Evolutionary conservation across 2,329 filamentous ascomycete species (phyloP).

Genomic region (Aureobasidium sp.): DNA sequence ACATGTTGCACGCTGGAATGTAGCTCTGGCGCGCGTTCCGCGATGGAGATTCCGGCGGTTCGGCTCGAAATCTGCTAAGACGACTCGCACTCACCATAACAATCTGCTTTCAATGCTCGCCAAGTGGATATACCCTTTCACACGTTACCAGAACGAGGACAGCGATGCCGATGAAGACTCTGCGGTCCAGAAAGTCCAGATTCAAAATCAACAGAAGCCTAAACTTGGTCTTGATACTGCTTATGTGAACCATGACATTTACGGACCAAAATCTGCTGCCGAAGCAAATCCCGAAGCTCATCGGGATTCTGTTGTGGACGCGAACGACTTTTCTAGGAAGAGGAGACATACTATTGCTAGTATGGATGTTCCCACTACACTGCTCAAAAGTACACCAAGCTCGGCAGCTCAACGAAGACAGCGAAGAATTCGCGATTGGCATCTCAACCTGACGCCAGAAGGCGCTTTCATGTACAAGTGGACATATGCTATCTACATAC

Average conservation of each 20-base stretch:
- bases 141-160: slow-evolving; percentile 23
- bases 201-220: not conserved
- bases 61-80: slow-evolving; percentile 19
- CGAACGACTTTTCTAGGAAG: slow-evolving; percentile 1
- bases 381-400: not conserved
- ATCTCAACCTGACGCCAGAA: slow-evolving; percentile 69
- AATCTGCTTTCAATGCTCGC: slow-evolving; percentile 22
- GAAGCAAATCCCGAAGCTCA: not conserved
- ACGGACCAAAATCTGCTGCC: slow-evolving; percentile 11
- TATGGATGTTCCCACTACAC: slow-evolving; percentile 2
- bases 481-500: slow-evolving; percentile 75
- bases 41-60: slow-evolving; percentile 58
- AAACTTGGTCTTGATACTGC: slow-evolving; percentile 3
- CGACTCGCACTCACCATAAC: slow-evolving; percentile 21
- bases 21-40: slow-evolving; percentile 78
- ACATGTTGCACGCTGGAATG: slow-evolving; percentile 71
- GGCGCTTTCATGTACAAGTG: slow-evolving; percentile 75
- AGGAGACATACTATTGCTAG: slow-evolving; percentile 15
- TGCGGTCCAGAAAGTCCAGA: slow-evolving; percentile 22
- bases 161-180: slow-evolving; percentile 45
- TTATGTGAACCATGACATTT: not conserved
- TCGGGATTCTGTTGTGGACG: not conserved
- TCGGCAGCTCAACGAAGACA: not conserved
- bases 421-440: slow-evolving; percentile 41
- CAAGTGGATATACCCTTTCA: not conserved